Evolutionary conservation across 768 basidiomycete genomes (phyloP).

Genomic region (Tylopilus sp.): DNA sequence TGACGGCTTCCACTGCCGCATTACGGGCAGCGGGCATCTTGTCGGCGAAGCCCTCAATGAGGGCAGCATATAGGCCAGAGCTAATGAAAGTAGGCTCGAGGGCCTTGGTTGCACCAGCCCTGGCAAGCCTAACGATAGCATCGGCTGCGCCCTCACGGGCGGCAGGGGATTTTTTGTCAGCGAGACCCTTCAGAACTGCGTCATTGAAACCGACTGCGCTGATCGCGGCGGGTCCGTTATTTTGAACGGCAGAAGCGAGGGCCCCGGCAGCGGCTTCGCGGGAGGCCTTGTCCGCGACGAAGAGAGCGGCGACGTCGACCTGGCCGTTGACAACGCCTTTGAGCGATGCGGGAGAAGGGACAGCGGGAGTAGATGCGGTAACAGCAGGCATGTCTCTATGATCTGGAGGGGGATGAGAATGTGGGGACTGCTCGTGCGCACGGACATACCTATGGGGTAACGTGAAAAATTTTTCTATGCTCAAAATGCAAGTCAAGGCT

Average conservation of each 20-base stretch:
- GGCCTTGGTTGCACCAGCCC: constrained; percentile 69
- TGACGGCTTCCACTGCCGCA: constrained; percentile 81
- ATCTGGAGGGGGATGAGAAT: constrained; percentile 35
- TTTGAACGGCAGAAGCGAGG: constrained; percentile 74
- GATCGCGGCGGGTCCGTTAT: constrained; percentile 79
- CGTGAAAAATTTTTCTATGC: constrained; percentile 35
- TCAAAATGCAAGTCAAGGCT: constrained; percentile 52
- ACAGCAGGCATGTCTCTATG: constrained; percentile 78
- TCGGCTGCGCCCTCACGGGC: constrained; percentile 85
- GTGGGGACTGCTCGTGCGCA: neutral
- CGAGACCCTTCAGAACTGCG: constrained; percentile 77
- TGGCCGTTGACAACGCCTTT: constrained; percentile 66
- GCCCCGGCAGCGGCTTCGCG: constrained; percentile 68
- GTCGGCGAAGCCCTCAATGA: constrained; percentile 92
- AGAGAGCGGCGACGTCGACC: constrained; percentile 72
- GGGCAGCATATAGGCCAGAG: constrained; percentile 80
- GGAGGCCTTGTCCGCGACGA: constrained; percentile 79
- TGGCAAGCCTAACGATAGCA: constrained; percentile 62
- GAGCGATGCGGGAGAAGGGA: constrained; percentile 64
- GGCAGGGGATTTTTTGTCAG: constrained; percentile 93
- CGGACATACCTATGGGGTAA: constrained; percentile 42
- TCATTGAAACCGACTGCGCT: constrained; percentile 64
- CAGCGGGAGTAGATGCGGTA: constrained; percentile 57
- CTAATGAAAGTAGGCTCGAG: constrained; percentile 88
- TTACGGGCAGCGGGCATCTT: constrained; percentile 87